Evolutionary conservation across 805 yeast genomes (phyloP), one percentile per base, ranked within the genome.

Genomic region (Kuraishia piskuri): DNA sequence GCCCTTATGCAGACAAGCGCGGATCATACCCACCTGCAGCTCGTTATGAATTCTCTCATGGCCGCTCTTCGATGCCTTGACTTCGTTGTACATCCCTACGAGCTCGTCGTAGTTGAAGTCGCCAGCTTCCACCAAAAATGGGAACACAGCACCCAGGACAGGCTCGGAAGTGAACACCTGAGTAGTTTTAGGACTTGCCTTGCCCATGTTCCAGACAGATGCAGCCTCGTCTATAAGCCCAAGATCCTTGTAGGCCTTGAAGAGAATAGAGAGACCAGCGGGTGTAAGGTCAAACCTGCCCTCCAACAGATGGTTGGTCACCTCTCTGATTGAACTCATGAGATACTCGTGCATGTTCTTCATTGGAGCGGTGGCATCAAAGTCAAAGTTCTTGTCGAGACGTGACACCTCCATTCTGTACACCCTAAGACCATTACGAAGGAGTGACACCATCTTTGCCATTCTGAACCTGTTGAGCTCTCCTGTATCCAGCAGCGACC

Each of bases 21-120:
- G 79, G 53, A 90, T 86, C 80, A 88, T 82, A 51, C 91, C 86
- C 48, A 81, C 80, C 50, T 80, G 75, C 53, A 88, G 74, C 52
- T 80, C 80, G 53, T 71, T 73, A 57, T 71, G 71, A 40, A 72
- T 59, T 17, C 62, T 62, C 37, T 64, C 64, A 20, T 57, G 57
- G 2, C 63, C 64, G 21, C 59, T 62, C 49, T 74, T 73, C 53
- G 69, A 68, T 4, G 56, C 22, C 56, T 62, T 65, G 46, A 67
- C 63, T 10, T 62, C 65, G 17, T 79, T 77, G 63, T 76, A 86
- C 58, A 87, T 72, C 24, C 71, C 65, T 64, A 80, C 75, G 53
- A 86, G 72, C 60, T 86, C 89, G 44, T 78, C 80, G 61, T 83
- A 86, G 52, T 73, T 63, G 56, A 77, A 78, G 52, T 84, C 78